Evolutionary conservation across 169 alveolate genomes (phyloP), one percentile per base, ranked within the genome.

Genomic region (Plasmodium vinckei): DNA sequence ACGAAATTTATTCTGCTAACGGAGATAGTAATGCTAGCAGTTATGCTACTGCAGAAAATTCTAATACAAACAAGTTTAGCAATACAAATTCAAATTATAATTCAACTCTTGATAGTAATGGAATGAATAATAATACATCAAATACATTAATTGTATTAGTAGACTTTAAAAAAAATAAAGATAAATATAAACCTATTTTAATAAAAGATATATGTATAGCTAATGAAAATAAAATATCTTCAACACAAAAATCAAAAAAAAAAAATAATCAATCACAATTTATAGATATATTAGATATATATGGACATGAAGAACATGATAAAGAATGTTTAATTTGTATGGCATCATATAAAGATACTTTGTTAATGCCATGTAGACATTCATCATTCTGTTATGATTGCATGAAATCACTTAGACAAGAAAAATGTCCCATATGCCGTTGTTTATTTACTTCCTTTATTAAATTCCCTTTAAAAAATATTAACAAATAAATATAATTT

Each of bases 351-450:
- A 93, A 91, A 91, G 96, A 93, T 86, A 93, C 96, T 25, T 91
- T 93, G 53, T 61, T 93, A 49, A 73, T 93, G 90, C 94, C 94
- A 9, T 93, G 96, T 57, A 86, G 96, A 21, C 96, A 93, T 69
- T 92, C 93, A 0, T 93, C 96, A n/a, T 93, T 93, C 54, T 93
- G 96, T 60, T 93, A 67, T 75, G 87, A 57, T 65, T 93, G 96
- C 63, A 87, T 93, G 70, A 73, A 91, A 73, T 77, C 94, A 1
- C 77, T 93, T 49, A 67, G 96, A 9, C 88, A 87, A 60, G 95
- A 93, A 57, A 93, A 91, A 87, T 93, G 96, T 65, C 96, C 96
- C 1, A 93, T 93, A 5, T 93, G 96, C 90, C 64, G 96, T 10
- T 75, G 88, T n/a, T 65, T 75, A 10, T 75, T 75, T 54, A 75